Evolutionary conservation across 2,329 filamentous ascomycete species (phyloP).

Genomic region (Colletotrichum sp.): DNA sequence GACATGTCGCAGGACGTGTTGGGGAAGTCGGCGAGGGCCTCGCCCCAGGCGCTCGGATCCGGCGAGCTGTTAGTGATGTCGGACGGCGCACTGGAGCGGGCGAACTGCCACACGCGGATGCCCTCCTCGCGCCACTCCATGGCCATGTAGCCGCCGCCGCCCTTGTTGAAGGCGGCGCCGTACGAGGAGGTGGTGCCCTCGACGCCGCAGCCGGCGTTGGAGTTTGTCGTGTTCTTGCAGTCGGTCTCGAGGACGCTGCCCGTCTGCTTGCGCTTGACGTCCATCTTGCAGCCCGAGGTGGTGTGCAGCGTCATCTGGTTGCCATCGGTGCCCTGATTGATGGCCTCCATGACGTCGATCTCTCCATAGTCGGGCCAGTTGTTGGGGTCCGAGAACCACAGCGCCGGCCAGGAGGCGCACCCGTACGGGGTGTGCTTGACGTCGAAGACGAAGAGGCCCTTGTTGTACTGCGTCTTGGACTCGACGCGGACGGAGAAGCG

Average conservation of each 20-base stretch:
- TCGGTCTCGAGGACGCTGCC: conserved; percentile 46
- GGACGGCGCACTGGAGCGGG: conserved; percentile 48
- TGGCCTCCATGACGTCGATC: conserved; percentile 67
- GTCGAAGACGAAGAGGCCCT: conserved; percentile 73
- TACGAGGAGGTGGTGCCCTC: conserved; percentile 46
- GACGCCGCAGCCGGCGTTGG: conserved; percentile 65
- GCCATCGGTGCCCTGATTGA: conserved; percentile 58
- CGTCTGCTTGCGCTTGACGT: conserved; percentile 58
- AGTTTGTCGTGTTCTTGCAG: conserved; percentile 56
- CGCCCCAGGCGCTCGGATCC: conserved; percentile 67
- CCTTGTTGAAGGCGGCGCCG: conserved; percentile 56
- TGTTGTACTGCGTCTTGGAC: conserved; percentile 64
- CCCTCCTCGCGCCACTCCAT: conserved; percentile 66
- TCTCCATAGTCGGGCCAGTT: conserved; percentile 71
- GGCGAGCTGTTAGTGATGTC: conserved; percentile 59
- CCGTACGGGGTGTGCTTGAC: conserved; percentile 67
- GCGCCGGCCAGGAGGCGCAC: conserved; percentile 69
- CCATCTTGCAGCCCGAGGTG: conserved; percentile 53
- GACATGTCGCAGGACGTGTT: conserved; percentile 64
- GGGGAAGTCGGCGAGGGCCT: conserved; percentile 69
- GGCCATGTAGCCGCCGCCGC: conserved; percentile 64
- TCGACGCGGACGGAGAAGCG: conserved; percentile 69
- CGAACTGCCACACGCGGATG: conserved; percentile 69
- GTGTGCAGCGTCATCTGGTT: conserved; percentile 69
- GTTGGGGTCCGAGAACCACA: conserved; percentile 67